Evolutionary conservation across 2,329 filamentous ascomycete genomes (phyloP).

Genomic region (Apiospora pterosperma): DNA sequence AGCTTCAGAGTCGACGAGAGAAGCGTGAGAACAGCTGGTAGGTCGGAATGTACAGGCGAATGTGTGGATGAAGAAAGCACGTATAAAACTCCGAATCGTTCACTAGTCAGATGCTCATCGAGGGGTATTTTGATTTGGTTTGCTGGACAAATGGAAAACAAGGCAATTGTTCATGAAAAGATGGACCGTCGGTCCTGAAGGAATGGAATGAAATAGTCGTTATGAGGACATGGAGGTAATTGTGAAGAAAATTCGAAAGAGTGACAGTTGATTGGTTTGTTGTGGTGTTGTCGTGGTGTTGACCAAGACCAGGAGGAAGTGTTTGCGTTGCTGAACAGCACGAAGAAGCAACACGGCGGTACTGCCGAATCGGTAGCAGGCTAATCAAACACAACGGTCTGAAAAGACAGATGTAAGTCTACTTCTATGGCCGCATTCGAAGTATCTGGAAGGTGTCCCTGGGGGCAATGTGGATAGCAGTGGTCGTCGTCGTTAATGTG

Average conservation of each 20-base stretch:
- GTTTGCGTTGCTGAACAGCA: neutral
- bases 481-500: neutral
- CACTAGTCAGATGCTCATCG: conserved; percentile 43
- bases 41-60: conserved; percentile 27
- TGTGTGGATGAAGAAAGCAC: conserved; percentile 22
- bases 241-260: conserved; percentile 30
- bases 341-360: neutral
- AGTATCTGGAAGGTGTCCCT: neutral
- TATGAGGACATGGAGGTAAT: conserved; percentile 45
- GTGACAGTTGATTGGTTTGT: conserved; percentile 19
- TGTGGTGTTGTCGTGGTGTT: conserved; percentile 15
- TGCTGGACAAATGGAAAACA: conserved; percentile 33
- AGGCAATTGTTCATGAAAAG: conserved; percentile 27
- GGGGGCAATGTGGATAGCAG: neutral
- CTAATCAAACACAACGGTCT: conserved; percentile 1
- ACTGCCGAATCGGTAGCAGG: neutral
- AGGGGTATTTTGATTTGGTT: conserved; percentile 33
- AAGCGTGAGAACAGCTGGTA: conserved; percentile 5
- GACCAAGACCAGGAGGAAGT: neutral
- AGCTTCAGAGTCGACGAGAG: neutral
- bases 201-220: conserved; percentile 35
- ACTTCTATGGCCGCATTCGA: conserved; percentile 26
- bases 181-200: conserved; percentile 25
- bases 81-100: conserved; percentile 38
- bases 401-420: conserved; percentile 6